Conservation (phyloP, 1,139 yeast genomes). For the Petasospora rhodanensis region DNA sequence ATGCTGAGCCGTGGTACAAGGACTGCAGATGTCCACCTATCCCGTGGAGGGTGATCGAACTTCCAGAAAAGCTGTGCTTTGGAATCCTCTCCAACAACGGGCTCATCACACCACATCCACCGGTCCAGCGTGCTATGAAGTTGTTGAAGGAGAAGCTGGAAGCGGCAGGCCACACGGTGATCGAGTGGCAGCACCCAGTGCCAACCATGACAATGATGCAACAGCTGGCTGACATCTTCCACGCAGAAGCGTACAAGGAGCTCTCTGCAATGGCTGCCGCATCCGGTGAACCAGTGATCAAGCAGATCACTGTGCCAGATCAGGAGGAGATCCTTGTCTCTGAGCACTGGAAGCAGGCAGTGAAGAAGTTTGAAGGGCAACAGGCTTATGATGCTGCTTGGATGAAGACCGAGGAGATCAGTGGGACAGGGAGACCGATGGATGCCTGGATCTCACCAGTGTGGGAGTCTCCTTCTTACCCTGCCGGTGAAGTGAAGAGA, state of each 20-base stretch:
- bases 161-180: constrained; percentile 39
- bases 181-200: constrained; percentile 23
- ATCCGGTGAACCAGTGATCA: constrained; percentile 42
- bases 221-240: constrained; percentile 32
- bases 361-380: constrained; percentile 32
- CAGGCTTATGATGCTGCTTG: constrained; percentile 36
- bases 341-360: constrained; percentile 41
- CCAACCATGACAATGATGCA: constrained; percentile 30
- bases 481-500: constrained; percentile 26
- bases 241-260: constrained; percentile 32
- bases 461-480: constrained; percentile 44
- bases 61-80: constrained; percentile 32
- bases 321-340: constrained; percentile 33
- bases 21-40: constrained; percentile 50
- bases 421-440: constrained; percentile 41
- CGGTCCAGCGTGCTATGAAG: constrained; percentile 44
- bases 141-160: constrained; percentile 34
- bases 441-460: constrained; percentile 48
- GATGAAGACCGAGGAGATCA: constrained; percentile 34
- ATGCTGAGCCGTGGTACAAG: constrained; percentile 58
- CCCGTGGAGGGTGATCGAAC: constrained; percentile 48
- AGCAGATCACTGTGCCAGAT: constrained; percentile 27
- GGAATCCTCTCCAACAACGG: constrained; percentile 29
- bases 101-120: constrained; percentile 50
- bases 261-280: constrained; percentile 22